Evolutionary conservation across 768 basidiomycete genomes (phyloP).

Genomic region (Pulveroboletus sp.): DNA sequence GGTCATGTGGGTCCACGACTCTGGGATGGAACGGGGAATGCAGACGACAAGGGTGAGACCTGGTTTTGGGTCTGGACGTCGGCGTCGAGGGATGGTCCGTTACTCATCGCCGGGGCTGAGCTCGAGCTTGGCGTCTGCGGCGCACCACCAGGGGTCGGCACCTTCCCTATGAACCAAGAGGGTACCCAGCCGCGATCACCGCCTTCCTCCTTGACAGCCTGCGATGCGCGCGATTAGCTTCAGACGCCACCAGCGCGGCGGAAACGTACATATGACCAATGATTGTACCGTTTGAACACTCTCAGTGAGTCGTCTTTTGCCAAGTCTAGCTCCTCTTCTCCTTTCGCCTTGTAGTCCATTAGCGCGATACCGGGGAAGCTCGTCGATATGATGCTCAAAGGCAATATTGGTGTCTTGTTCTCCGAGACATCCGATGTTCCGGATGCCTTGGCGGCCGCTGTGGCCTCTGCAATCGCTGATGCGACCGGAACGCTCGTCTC

Average conservation of each 20-base stretch:
- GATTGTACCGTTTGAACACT: slow-evolving; percentile 97
- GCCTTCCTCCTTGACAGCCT: slow-evolving; percentile 91
- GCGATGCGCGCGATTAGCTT: slow-evolving; percentile 9
- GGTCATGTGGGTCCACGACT: slow-evolving; percentile 21
- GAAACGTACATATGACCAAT: slow-evolving; percentile 84
- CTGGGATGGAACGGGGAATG: slow-evolving; percentile 51
- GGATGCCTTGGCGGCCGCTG: slow-evolving; percentile 51
- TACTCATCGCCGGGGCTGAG: slow-evolving; percentile 33
- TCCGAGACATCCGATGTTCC: slow-evolving; percentile 38
- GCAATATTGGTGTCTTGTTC: slow-evolving; percentile 76
- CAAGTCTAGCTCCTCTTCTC: slow-evolving; percentile 87
- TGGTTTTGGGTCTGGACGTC: slow-evolving; percentile 46
- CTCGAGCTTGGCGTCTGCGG: slow-evolving; percentile 49
- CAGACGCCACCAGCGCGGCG: background rate
- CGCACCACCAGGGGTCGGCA: slow-evolving; percentile 42
- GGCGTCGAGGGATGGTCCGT: slow-evolving; percentile 30
- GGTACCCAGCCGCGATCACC: slow-evolving; percentile 98
- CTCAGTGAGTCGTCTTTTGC: slow-evolving; percentile 83
- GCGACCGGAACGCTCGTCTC: slow-evolving; percentile 92
- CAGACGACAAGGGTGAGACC: slow-evolving; percentile 78
- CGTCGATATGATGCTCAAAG: slow-evolving; percentile 90
- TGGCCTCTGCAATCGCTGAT: slow-evolving; percentile 80
- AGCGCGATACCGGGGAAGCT: slow-evolving; percentile 94
- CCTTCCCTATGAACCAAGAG: slow-evolving; percentile 95
- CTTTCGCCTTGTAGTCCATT: slow-evolving; percentile 95